These are phyloP conservation scores for Plasmodium cynomolgi DNA, from an alignment of 169 alveolate genomes.

Conservation along the genomic window DNA sequence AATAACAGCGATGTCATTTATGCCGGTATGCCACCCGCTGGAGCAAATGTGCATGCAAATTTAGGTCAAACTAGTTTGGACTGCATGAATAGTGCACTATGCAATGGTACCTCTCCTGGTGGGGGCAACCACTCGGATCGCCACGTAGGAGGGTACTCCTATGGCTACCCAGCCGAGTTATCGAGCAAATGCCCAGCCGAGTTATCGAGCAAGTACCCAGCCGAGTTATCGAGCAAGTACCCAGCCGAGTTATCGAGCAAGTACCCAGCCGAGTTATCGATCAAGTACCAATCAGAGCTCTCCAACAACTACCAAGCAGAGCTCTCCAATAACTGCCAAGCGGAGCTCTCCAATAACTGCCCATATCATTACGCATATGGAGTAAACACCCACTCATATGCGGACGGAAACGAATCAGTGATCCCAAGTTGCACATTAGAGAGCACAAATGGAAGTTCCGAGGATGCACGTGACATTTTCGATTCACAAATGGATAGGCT, in stretches of 20 bases:
- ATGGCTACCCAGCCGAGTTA: background rate
- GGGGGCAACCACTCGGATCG: background rate
- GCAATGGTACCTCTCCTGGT: background rate
- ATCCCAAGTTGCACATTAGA: background rate
- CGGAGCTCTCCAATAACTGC: background rate
- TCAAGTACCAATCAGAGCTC: background rate
- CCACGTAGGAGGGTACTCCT: background rate
- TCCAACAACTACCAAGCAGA: background rate
- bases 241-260: background rate
- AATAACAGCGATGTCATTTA: background rate
- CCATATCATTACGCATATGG: background rate
- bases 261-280: background rate
- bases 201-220: too few species aligned
- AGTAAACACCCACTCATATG: background rate
- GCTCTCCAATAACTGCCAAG: background rate
- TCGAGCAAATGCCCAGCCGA: background rate
- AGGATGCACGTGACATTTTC: background rate
- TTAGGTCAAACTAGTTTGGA: background rate
- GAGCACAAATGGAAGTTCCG: background rate
- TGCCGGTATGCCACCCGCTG: background rate
- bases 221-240: background rate
- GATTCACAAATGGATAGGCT: background rate
- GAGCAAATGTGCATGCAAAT: background rate
- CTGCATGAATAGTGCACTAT: background rate
- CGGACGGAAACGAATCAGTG: background rate